Percentiles rank a stretch among this genome's conserved stretches.
These are phyloP conservation scores for Eragrostis nindensis DNA, from an alignment of 176 grass and related monocot species.

Conservation along the genomic window DNA sequence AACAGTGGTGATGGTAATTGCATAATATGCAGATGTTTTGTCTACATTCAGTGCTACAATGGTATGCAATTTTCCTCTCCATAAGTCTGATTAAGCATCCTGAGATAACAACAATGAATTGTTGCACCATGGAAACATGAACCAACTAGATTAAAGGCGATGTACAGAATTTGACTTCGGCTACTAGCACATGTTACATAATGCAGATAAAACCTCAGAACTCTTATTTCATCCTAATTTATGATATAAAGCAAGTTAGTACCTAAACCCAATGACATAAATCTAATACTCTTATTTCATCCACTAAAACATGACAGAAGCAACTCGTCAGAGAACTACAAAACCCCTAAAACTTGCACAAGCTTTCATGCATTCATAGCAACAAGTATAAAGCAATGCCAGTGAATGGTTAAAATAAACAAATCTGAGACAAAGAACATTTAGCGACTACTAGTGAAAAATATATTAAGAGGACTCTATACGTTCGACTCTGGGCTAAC, in stretches of 20 bases:
- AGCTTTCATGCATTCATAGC: no score
- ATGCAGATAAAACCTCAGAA: background rate
- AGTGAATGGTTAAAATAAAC: background rate
- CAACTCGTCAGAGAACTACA: background rate
- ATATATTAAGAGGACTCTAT: background rate
- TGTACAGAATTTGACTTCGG: background rate
- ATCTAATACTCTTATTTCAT: background rate
- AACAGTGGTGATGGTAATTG: background rate
- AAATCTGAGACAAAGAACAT: background rate
- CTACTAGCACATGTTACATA: background rate
- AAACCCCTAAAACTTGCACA: background rate
- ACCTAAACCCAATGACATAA: background rate
- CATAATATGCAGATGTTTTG: conserved; percentile 13
- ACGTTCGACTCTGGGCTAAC: no score
- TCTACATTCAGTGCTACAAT: background rate
- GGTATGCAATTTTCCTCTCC: background rate
- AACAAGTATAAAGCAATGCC: background rate
- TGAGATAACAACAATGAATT: background rate
- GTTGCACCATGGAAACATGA: background rate
- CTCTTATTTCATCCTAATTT: background rate
- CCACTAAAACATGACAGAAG: background rate
- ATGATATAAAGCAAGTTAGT: background rate
- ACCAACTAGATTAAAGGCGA: background rate
- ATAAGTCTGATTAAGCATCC: background rate
- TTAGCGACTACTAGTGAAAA: background rate